phyloP scores from a whole-genome alignment of 2,329 filamentous ascomycete species.

The Basipetospora sp. region DNA sequence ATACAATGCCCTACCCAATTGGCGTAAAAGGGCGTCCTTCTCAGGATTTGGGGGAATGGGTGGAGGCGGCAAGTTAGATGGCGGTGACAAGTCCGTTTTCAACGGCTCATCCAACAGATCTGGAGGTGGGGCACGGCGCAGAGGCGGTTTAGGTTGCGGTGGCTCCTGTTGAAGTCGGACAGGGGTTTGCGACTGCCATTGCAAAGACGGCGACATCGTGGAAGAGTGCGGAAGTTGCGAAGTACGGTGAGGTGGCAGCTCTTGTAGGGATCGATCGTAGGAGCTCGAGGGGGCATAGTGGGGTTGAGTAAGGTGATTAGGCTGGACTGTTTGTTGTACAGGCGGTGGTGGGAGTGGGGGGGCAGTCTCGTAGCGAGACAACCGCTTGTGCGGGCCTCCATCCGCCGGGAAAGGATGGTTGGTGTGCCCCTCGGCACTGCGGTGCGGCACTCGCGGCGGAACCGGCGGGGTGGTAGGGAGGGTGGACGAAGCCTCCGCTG shows the following conservation, averaged over 20 bases:
- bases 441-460: background rate
- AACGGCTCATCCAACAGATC: slow-evolving; percentile 46
- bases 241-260: slow-evolving; percentile 11
- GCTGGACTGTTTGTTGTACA: slow-evolving; percentile 3
- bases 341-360: slow-evolving; percentile 23
- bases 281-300: too few species aligned
- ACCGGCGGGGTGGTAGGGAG: slow-evolving; percentile 5
- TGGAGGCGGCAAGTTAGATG: slow-evolving; percentile 47
- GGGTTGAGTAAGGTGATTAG: background rate
- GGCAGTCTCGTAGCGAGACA: slow-evolving; percentile 32
- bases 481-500: slow-evolving; percentile 12
- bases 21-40: slow-evolving; percentile 71
- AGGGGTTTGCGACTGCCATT: background rate
- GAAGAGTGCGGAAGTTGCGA: slow-evolving; percentile 5
- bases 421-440: background rate
- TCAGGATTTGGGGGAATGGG: slow-evolving; percentile 92
- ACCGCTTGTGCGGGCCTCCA: background rate
- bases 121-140: slow-evolving; percentile 26
- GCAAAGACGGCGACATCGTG: background rate
- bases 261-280: too few species aligned
- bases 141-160: slow-evolving; percentile 8
- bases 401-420: background rate
- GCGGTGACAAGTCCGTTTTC: slow-evolving; percentile 30
- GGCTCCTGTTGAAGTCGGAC: background rate
- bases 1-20: slow-evolving; percentile 57